Conservation (phyloP, 345 rosid genomes). For the Garcia nutans region DNA sequence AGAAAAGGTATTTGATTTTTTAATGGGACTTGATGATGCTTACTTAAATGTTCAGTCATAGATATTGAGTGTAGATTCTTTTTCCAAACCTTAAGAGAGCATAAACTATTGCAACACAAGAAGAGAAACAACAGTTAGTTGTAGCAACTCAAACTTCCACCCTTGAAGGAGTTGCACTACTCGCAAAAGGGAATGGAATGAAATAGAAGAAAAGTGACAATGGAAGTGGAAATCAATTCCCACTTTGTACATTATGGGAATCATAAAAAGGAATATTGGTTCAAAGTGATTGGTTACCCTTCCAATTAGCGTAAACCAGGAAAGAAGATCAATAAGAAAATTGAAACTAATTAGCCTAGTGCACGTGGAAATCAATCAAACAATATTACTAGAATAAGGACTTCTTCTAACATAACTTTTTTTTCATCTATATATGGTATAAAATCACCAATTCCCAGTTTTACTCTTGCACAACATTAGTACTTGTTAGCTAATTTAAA, state of each 20-base stretch:
- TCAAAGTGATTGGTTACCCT: neutral
- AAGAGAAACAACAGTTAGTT: neutral
- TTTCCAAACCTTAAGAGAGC: neutral
- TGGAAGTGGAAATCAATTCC: neutral
- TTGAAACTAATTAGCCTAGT: neutral
- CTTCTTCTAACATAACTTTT: no score
- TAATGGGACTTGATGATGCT: neutral
- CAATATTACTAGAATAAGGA: neutral
- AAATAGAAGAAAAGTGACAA: neutral
- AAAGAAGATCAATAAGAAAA: neutral
- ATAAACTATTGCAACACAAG: neutral
- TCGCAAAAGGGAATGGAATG: neutral
- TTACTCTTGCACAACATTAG: neutral
- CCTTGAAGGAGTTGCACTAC: neutral
- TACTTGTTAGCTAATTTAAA: no score
- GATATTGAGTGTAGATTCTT: conserved; percentile 9
- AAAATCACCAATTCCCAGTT: neutral
- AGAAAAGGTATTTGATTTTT: conserved; percentile 5
- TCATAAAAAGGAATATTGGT: neutral
- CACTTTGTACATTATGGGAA: neutral
- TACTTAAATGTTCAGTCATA: neutral
- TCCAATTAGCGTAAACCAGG: neutral
- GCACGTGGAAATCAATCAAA: neutral
- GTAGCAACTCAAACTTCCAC: neutral
- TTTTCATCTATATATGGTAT: neutral